A percentile compares a stretch with the other conserved stretches of the same genome.
Evolutionary conservation across 495 filamentous ascomycete species (phyloP).

Genomic region (Cercophora newfieldiana): DNA sequence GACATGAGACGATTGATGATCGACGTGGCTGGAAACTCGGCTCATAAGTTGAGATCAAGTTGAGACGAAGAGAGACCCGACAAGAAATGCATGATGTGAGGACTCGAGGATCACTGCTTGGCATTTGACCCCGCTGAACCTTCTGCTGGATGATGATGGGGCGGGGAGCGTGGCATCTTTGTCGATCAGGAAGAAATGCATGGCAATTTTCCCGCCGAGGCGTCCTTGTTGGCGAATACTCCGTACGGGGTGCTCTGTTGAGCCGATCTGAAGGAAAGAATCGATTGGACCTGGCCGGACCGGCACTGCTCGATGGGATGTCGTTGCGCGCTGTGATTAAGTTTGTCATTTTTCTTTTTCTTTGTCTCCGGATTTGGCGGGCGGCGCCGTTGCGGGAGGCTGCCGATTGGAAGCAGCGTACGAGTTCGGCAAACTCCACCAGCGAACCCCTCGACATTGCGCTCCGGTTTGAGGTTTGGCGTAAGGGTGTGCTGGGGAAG

Average conservation of each 20-base stretch:
- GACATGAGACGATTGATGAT: constrained; percentile 14
- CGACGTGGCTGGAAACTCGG: constrained; percentile 15
- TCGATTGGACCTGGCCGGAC: background rate
- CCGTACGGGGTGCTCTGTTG: too few species aligned
- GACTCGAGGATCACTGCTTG: constrained; percentile 20
- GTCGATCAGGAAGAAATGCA: constrained; percentile 17
- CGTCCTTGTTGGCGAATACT: background rate
- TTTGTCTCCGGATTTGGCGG: constrained; percentile 5
- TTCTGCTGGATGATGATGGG: constrained; percentile 9
- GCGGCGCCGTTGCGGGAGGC: constrained; percentile 11
- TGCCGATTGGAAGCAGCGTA: constrained; percentile 27
- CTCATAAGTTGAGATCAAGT: background rate
- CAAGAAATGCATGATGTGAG: constrained; percentile 13
- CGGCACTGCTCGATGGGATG: background rate
- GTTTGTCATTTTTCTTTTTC: constrained; percentile 13
- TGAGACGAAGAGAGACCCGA: constrained; percentile 12
- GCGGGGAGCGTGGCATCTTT: background rate
- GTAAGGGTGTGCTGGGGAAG: background rate
- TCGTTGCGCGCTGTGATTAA: background rate
- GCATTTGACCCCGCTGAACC: background rate
- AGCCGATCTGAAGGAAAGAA: background rate
- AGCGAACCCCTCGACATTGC: background rate
- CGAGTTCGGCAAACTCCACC: constrained; percentile 9
- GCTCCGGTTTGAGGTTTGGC: background rate
- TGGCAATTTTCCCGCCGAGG: background rate